Percentiles rank a stretch among this genome's conserved stretches.
Conservation (phyloP, 208 protist genomes). For the Balamuthia mandrillaris region DNA sequence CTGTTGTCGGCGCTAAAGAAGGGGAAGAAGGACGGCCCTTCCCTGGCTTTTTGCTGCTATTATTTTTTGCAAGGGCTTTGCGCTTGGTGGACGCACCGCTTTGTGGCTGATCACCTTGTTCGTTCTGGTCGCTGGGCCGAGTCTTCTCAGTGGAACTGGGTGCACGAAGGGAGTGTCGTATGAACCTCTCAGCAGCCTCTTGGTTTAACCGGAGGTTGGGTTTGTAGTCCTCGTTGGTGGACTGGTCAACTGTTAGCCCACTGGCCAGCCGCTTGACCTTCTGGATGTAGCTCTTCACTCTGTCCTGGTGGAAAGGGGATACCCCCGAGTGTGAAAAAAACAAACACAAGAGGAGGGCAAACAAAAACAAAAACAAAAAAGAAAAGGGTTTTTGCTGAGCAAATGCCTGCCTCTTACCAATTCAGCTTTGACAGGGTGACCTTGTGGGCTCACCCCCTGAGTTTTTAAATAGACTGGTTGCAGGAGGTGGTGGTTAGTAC, state of each 20-base stretch:
- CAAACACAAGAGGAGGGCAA: too few relatives aligned
- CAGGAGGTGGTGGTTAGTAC: not conserved
- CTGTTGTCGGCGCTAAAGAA: too few relatives aligned
- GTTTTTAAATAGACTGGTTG: not conserved
- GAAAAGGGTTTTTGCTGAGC: not conserved
- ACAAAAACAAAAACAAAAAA: not conserved
- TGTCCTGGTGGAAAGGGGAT: too few relatives aligned
- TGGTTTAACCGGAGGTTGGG: not conserved
- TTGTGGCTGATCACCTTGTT: not conserved
- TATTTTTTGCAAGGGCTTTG: too few relatives aligned
- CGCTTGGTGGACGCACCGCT: not conserved
- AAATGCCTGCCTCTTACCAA: not conserved
- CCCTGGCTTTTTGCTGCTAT: too few relatives aligned
- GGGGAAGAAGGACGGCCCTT: too few relatives aligned
- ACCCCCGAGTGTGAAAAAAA: too few relatives aligned
- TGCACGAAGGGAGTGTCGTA: not conserved
- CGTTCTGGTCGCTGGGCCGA: not conserved
- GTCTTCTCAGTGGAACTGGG: not conserved
- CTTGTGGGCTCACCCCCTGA: not conserved
- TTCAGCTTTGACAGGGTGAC: not conserved
- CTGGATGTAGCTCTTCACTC: slow-evolving; percentile 5
- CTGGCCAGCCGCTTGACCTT: slow-evolving; percentile 10
- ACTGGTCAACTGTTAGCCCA: too few relatives aligned
- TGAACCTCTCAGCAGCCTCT: not conserved
- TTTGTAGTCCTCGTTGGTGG: too few relatives aligned